Base-by-base conservation (phyloP, 371 early-diverging fungal genomes). In the Haplosporangium sp. region DNA sequence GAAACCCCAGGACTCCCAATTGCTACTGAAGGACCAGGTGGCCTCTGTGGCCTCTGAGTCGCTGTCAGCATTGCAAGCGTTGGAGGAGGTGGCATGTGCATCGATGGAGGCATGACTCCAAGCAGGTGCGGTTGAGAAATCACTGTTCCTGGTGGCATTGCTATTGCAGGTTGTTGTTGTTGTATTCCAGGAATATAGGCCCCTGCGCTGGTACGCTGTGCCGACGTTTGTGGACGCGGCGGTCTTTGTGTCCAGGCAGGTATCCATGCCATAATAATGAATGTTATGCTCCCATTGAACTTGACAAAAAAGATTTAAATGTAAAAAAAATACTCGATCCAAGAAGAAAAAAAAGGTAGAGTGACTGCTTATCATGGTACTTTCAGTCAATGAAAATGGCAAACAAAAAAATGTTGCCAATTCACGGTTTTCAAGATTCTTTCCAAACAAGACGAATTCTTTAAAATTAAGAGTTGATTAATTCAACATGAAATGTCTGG, bases 401-500 rank as follows among this genome's bases (percentile, higher is more conserved):
- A 52, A 1, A 34, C 48, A 27, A 55, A 27, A 20, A 55, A 55
- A 55, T 52, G 7, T 1, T n/a, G 52, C n/a, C 52, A 27, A 27
- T 27, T 27, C 27, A 27, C 27, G 27, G 27, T 27, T 27, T 27
- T 27, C 27, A 27, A 27, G 27, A 27, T 27, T 27, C 27, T 27
- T 5, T 15, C 50, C 13, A 50, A 50, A 17, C n/a, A 7, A 55
- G 55, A 55, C n/a, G 13, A 2, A 17, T 48, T 48, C n/a, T 17
- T 48, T 27, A 27, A 27, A 27, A 27, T 27, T 27, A 27, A 27
- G 27, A 27, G 27, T 27, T 27, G 27, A 27, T 27, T 3, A 34
- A 9, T 55, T 34, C 55, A 27, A 3, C 8, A 67, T 76, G 65
- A 59, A 44, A 19, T 62, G 66, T 45, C 65, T 72, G 13, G 34